These are phyloP conservation scores for Allium fistulosum DNA, from an alignment of 106 monocot species.

Conservation along the genomic window DNA sequence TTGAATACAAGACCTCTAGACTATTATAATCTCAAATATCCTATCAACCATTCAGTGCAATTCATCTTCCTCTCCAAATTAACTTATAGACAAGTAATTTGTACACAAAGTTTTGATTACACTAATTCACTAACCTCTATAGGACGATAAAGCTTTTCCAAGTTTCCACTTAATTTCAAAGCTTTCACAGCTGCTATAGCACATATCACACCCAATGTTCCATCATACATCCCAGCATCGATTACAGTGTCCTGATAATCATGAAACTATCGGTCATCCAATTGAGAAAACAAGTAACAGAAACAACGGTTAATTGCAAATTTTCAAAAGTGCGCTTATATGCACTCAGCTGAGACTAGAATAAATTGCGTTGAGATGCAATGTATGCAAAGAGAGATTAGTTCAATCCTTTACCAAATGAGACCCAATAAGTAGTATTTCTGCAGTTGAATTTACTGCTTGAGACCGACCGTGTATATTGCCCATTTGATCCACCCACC, in stretches of 20 bases:
- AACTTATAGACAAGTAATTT: too few relatives aligned
- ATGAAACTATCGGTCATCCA: background rate
- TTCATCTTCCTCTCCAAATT: too few relatives aligned
- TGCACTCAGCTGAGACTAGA: too few relatives aligned
- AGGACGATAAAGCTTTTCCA: conserved; percentile 53
- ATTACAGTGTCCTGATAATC: conserved; percentile 84
- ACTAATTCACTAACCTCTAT: conserved; percentile 57
- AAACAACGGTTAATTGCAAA: too few relatives aligned
- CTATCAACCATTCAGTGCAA: too few relatives aligned
- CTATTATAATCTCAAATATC: too few relatives aligned
- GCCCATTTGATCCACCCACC: conserved; percentile 93
- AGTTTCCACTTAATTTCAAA: conserved; percentile 45
- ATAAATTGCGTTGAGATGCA: too few relatives aligned
- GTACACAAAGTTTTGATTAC: too few relatives aligned
- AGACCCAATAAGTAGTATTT: conserved; percentile 77
- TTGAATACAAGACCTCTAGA: too few relatives aligned
- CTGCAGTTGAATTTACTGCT: conserved; percentile 36
- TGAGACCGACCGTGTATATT: conserved; percentile 80
- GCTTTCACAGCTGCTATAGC: conserved; percentile 86
- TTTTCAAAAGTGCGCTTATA: too few relatives aligned
- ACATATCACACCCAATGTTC: conserved; percentile 71
- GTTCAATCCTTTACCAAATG: conserved; percentile 43
- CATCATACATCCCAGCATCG: conserved; percentile 95
- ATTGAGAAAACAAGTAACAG: background rate
- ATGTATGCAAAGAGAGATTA: background rate